Evolutionary conservation across 2,329 filamentous ascomycete species (phyloP), one percentile per base, ranked within the genome.

Genomic region (Venturia carpophila): DNA sequence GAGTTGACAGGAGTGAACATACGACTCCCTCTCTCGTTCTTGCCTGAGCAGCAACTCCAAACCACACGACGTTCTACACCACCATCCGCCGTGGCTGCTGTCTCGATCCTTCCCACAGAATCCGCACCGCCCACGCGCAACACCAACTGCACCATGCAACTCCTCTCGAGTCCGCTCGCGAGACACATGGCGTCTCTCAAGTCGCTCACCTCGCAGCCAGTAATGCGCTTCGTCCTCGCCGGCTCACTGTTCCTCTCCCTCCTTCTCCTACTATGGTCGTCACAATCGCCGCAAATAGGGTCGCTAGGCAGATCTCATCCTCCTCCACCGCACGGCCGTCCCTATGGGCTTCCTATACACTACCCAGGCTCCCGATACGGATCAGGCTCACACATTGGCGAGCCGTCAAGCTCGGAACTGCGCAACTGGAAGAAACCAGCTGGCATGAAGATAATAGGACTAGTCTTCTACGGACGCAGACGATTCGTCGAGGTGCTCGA

Each of bases 401-500:
- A 63, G 19, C 62, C 62, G n/a, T 49, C 43, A 21, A 63, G 42
- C 9, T 34, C 39, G 27, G 62, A 42, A 9, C 37, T 63, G 56
- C 41, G 34, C 30, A 45, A 37, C 5, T 66, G 64, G 64, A 55
- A 56, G 37, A 66, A 66, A 49, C 65, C 65, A 6, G 37, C 19
- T 5, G 65, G 62, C 19, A 39, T 66, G 45, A 64, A 64, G 34
- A 60, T 66, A 21, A 42, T 66, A 24, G 65, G 45, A 10, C 43
- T 64, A 6, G 62, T 66, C 10, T 66, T 66, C 49, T 66, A 65
- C 42, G 62, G 62, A 15, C 62, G 65, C 24, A 37, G 49, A 34
- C 42, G 37, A n/a, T 64, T 58, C 34, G 55, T 66, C 10, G 43
- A 66, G 60, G 45, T 66, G 43, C 52, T 66, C 6, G 65, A 66